phyloP scores from a whole-genome alignment of 805 yeast species.

The Yamadazyma ubonensis region DNA sequence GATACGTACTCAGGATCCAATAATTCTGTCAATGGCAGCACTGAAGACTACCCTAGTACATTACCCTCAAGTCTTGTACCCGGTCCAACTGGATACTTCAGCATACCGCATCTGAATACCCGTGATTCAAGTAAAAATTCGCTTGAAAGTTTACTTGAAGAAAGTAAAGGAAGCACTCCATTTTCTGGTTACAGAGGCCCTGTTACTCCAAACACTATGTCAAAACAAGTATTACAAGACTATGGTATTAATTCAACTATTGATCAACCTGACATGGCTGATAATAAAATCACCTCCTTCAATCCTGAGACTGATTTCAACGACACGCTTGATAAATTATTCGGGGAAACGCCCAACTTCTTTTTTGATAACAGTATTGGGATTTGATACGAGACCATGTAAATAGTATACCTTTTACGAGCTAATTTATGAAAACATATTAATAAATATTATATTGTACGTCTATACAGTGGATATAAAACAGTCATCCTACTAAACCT shows the following conservation, averaged over 20 bases:
- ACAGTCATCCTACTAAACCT: conserved; percentile 9
- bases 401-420: conserved; percentile 3
- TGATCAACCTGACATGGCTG: neutral
- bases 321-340: conserved; percentile 17
- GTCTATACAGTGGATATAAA: conserved; percentile 7
- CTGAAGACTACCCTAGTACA: neutral
- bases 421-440: neutral
- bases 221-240: conserved; percentile 2
- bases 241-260: neutral
- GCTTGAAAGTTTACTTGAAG: conserved; percentile 1
- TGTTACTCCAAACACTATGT: neutral
- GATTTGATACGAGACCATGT: neutral
- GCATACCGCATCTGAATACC: conserved; percentile 5
- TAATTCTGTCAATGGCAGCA: neutral
- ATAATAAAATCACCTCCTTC: neutral
- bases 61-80: conserved; percentile 8
- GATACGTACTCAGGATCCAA: neutral
- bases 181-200: neutral
- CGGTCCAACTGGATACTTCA: conserved; percentile 18
- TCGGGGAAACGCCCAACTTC: conserved; percentile 33
- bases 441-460: conserved; percentile 5
- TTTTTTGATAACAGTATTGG: conserved; percentile 38
- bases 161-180: neutral
- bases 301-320: conserved; percentile 11
- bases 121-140: neutral